These are phyloP conservation scores for Erythrophleum ivorense DNA, from an alignment of 331 rosid species.

Conservation along the genomic window DNA sequence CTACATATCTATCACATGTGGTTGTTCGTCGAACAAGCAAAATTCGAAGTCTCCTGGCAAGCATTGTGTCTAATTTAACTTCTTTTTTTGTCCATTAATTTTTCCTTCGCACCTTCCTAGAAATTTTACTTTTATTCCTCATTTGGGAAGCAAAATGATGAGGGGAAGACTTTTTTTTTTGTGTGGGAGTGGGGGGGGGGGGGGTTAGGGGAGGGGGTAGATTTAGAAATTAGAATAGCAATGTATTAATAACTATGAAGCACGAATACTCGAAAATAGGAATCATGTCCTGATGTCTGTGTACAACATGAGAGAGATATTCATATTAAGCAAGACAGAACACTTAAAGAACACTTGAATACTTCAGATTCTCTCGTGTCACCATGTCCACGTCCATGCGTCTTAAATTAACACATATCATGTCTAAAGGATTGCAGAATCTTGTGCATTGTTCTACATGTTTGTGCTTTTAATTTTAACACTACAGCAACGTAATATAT, in stretches of 20 bases:
- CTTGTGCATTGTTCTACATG: conserved; percentile 12
- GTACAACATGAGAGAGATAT: too few relatives aligned
- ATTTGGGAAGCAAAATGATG: neutral
- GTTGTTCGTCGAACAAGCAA: conserved; percentile 74
- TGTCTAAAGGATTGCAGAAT: conserved; percentile 12
- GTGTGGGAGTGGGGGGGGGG: neutral
- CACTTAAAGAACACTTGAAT: neutral
- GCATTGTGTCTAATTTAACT: conserved; percentile 36
- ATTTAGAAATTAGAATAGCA: neutral
- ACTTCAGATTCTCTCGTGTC: neutral
- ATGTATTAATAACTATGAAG: neutral
- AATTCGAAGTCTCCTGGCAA: conserved; percentile 71
- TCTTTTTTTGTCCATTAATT: conserved; percentile 22
- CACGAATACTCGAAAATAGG: neutral
- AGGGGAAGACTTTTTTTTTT: neutral
- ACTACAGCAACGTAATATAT: neutral
- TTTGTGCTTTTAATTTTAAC: conserved; percentile 4
- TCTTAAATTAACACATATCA: neutral
- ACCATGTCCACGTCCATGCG: neutral
- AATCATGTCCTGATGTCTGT: neutral
- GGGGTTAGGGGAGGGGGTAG: neutral
- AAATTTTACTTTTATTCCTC: conserved; percentile 25
- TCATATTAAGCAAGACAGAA: neutral
- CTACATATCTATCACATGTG: conserved; percentile 73
- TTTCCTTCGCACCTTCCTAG: conserved; percentile 18